phyloP scores from a whole-genome alignment of 768 basidiomycete genomes.

The Gymnopilus dilepis region DNA sequence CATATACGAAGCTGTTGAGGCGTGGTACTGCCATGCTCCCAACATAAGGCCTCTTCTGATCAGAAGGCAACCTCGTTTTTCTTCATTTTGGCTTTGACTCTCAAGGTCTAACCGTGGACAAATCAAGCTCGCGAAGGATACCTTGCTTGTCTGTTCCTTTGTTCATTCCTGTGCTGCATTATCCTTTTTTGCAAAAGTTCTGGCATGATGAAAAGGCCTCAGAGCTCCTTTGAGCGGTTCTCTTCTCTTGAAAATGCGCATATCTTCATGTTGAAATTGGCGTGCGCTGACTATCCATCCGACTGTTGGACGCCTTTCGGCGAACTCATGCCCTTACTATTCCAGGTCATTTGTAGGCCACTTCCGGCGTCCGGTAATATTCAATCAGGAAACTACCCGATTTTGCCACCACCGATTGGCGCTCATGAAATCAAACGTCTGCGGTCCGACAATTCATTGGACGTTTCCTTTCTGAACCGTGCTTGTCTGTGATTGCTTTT shows the following conservation, averaged over 20 bases:
- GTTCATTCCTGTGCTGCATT: not conserved
- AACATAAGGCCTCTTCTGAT: conserved; percentile 12
- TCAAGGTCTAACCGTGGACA: conserved; percentile 2
- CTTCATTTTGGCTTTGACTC: conserved; percentile 4
- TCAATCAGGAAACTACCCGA: not conserved
- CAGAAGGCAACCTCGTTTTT: not conserved
- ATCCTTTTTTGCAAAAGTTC: not conserved
- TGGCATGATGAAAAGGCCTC: not conserved
- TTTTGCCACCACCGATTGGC: not conserved
- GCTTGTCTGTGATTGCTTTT: not conserved
- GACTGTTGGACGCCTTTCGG: not conserved
- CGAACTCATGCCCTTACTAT: not conserved
- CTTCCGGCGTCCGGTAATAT: not conserved
- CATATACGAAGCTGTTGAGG: not conserved
- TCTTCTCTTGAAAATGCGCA: not conserved
- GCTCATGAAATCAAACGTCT: not conserved
- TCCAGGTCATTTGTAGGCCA: not conserved
- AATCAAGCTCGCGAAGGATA: not conserved
- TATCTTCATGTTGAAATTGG: not conserved
- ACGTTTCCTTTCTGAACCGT: not conserved
- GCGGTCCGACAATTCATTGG: conserved; percentile 6
- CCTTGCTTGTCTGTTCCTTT: not conserved
- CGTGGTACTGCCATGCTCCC: conserved; percentile 6
- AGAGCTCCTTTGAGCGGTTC: not conserved
- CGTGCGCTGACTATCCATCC: not conserved